phyloP scores from a whole-genome alignment of 331 rosid genomes.

The Malus hybrid region DNA sequence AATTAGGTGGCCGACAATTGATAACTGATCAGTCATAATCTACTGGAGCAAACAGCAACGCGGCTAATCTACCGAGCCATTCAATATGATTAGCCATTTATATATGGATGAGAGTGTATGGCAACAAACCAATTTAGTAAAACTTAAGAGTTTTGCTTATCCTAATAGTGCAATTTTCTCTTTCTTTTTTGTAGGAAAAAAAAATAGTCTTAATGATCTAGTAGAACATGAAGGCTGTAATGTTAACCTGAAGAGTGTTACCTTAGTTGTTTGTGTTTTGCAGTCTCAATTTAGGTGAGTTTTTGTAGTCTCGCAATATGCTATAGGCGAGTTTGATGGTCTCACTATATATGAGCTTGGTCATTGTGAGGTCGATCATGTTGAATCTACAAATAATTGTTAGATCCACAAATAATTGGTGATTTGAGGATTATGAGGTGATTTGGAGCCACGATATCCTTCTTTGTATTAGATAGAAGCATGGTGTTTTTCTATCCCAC shows the following conservation, averaged over 20 bases:
- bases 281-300: background rate
- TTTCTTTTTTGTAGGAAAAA: background rate
- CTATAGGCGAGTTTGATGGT: background rate
- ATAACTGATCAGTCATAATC: background rate
- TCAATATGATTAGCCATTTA: background rate
- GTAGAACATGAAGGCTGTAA: background rate
- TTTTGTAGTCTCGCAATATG: background rate
- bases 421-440: background rate
- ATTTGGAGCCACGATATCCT: background rate
- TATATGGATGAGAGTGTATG: background rate
- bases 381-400: too few relatives aligned
- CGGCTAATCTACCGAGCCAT: background rate
- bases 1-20: constrained; percentile 15
- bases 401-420: background rate
- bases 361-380: too few relatives aligned
- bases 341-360: too few relatives aligned
- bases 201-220: background rate
- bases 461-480: background rate
- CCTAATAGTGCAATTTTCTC: background rate
- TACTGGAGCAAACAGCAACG: background rate
- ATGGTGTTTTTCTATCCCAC: background rate
- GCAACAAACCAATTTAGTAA: background rate
- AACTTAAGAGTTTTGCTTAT: background rate
- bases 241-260: background rate
- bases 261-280: background rate